Conservation (phyloP, 2,329 filamentous ascomycete genomes). For the Rhynchosporium agropyri region DNA sequence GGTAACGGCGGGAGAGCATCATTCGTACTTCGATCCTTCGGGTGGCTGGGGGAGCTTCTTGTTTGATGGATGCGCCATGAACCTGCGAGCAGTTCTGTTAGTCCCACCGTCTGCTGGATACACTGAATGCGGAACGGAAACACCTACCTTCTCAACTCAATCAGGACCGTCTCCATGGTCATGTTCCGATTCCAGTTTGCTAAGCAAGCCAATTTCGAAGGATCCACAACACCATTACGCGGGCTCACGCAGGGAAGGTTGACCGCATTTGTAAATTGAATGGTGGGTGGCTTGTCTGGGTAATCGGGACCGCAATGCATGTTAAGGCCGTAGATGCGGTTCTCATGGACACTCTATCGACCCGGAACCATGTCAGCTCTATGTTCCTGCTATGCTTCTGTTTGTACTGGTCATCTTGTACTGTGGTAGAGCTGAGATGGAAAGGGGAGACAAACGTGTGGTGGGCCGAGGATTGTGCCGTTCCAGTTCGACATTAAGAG, state of each 20-base stretch:
- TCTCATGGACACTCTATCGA: constrained; percentile 86
- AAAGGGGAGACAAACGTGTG: constrained; percentile 70
- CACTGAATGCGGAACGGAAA: not conserved
- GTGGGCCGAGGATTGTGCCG: constrained; percentile 93
- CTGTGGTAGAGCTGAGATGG: not conserved
- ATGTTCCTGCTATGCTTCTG: not conserved
- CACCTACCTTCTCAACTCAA: constrained; percentile 76
- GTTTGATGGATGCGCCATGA: constrained; percentile 85
- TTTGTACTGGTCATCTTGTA: not conserved
- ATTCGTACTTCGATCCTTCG: constrained; percentile 69
- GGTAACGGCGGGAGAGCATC: not conserved
- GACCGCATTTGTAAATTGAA: constrained; percentile 92
- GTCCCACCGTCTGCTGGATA: not conserved
- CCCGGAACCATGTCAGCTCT: not conserved
- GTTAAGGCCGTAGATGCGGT: constrained; percentile 97
- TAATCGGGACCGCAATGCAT: constrained; percentile 93
- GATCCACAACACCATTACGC: constrained; percentile 78
- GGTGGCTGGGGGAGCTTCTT: constrained; percentile 95
- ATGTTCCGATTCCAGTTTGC: constrained; percentile 90
- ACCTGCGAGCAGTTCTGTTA: constrained; percentile 57
- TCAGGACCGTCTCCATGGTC: constrained; percentile 92
- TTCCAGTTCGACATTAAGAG: constrained; percentile 99
- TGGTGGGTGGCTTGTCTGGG: constrained; percentile 83
- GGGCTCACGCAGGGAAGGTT: constrained; percentile 94
- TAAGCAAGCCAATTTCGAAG: constrained; percentile 79